Conservation (phyloP, 768 basidiomycete species). For the Pisolithus sp. region DNA sequence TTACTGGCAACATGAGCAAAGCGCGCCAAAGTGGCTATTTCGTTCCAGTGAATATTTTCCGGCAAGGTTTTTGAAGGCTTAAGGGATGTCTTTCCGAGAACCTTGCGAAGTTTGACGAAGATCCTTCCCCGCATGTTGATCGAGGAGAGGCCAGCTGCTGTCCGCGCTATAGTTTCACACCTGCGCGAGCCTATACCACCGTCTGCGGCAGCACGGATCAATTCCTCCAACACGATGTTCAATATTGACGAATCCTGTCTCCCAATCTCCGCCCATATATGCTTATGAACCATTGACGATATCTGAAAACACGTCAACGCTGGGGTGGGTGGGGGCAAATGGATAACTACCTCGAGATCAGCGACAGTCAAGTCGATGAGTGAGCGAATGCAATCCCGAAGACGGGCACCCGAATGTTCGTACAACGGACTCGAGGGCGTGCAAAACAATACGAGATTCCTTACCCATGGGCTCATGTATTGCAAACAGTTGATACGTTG, state of each 20-base stretch:
- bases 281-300: conserved; percentile 57
- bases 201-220: conserved; percentile 78
- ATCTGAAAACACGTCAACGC: conserved; percentile 37
- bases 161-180: conserved; percentile 71
- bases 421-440: conserved; percentile 64
- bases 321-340: not conserved
- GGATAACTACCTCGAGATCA: conserved; percentile 56
- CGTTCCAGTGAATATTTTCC: conserved; percentile 73
- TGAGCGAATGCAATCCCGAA: conserved; percentile 77
- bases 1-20: conserved; percentile 70
- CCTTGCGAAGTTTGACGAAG: conserved; percentile 73
- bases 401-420: conserved; percentile 64
- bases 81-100: conserved; percentile 65
- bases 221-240: conserved; percentile 72
- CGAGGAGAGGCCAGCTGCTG: conserved; percentile 67
- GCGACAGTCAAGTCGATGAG: conserved; percentile 68
- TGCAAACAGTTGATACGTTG: conserved; percentile 71
- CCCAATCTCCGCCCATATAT: conserved; percentile 73
- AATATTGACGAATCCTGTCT: conserved; percentile 60
- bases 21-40: conserved; percentile 74
- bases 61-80: conserved; percentile 56
- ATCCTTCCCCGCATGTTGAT: conserved; percentile 75
- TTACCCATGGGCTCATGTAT: conserved; percentile 86
- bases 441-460: conserved; percentile 65
- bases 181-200: conserved; percentile 69